Percentiles rank a stretch among this genome's conserved stretches.
These are phyloP conservation scores for Candida methanosorbosa DNA, from an alignment of 805 yeast species.

Conservation along the genomic window DNA sequence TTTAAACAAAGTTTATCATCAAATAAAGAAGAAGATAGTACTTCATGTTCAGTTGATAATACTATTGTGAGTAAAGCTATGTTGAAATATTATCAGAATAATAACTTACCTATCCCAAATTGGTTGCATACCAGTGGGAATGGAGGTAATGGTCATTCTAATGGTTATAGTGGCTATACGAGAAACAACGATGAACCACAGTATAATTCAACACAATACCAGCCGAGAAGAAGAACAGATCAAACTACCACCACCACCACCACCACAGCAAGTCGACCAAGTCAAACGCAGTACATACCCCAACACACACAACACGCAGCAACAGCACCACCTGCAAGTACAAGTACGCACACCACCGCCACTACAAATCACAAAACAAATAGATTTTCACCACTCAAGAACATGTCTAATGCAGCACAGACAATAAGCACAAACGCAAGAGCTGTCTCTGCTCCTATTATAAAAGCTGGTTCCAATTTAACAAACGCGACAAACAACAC, in stretches of 20 bases:
- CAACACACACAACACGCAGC: neutral
- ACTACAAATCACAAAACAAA: neutral
- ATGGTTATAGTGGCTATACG: too few species aligned
- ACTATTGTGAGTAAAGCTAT: constrained; percentile 24
- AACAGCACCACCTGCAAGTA: neutral
- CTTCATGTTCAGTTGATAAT: too few species aligned
- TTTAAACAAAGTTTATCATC: neutral
- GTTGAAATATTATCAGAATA: constrained; percentile 16
- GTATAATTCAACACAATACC: neutral
- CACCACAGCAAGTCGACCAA: neutral
- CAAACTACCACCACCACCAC: neutral
- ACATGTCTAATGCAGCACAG: too few species aligned
- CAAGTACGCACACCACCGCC: neutral
- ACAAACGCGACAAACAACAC: too few species aligned
- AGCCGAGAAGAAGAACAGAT: neutral
- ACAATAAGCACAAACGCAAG: too few species aligned
- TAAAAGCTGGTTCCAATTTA: too few species aligned
- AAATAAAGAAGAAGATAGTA: constrained; percentile 26
- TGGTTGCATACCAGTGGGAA: too few species aligned
- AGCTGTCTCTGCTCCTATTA: too few species aligned
- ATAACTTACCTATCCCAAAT: constrained; percentile 15
- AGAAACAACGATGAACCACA: constrained; percentile 1
- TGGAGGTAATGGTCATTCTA: too few species aligned
- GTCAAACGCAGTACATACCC: neutral
- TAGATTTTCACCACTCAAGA: neutral